phyloP scores from a whole-genome alignment of 768 basidiomycete genomes.

The Phallus indusiatus region DNA sequence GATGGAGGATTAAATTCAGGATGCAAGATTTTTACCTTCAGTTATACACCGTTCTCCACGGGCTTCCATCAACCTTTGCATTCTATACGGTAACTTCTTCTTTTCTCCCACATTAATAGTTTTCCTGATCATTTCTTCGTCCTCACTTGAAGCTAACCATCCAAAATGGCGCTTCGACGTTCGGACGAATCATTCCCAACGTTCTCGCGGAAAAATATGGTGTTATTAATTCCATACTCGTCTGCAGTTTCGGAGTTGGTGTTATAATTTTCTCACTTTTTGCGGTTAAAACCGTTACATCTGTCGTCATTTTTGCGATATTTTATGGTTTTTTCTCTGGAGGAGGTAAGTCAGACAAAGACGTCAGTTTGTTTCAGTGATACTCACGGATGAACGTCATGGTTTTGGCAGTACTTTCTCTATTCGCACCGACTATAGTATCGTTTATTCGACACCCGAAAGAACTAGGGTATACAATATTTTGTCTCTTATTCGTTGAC shows the following conservation, averaged over 20 bases:
- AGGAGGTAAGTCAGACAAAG: constrained; percentile 24
- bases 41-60: constrained; percentile 39
- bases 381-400: not conserved
- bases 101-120: not conserved
- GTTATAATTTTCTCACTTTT: constrained; percentile 36
- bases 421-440: constrained; percentile 34
- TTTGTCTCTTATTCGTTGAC: constrained; percentile 1
- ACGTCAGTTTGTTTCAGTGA: too few relatives aligned
- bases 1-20: constrained; percentile 16
- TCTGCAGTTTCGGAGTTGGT: constrained; percentile 23
- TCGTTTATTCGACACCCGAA: constrained; percentile 34
- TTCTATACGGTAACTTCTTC: constrained; percentile 41
- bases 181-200: constrained; percentile 42
- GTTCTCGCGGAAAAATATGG: constrained; percentile 35
- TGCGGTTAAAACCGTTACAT: constrained; percentile 25
- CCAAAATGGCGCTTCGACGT: constrained; percentile 41
- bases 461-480: constrained; percentile 41
- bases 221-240: constrained; percentile 31
- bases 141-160: constrained; percentile 38
- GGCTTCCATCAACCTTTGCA: constrained; percentile 34
- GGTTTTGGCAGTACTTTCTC: constrained; percentile 6
- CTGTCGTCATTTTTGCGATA: constrained; percentile 30
- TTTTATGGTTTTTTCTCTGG: constrained; percentile 42
- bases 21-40: constrained; percentile 51
- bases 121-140: not conserved